Percentiles rank a stretch among this genome's conserved stretches.
These are phyloP conservation scores for Paraglomus occultum DNA, from an alignment of 192 early-diverging fungal genomes.

Conservation along the genomic window DNA sequence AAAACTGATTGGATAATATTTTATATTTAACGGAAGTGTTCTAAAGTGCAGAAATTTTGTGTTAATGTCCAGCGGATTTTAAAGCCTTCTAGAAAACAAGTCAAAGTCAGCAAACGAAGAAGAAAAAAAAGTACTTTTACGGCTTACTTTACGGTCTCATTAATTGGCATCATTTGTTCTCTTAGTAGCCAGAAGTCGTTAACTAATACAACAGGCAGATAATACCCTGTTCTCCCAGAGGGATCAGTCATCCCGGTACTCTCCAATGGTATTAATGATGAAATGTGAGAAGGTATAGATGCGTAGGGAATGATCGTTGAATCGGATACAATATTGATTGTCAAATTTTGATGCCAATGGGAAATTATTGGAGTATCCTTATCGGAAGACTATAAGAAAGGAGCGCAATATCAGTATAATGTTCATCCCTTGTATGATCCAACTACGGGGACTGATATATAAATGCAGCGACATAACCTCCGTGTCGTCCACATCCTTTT, in stretches of 20 bases:
- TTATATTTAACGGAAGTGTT: slow-evolving; percentile 63
- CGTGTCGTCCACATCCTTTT: slow-evolving; percentile 1
- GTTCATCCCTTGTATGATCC: slow-evolving; percentile 27
- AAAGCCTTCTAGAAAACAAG: no score
- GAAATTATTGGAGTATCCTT: slow-evolving; percentile 46
- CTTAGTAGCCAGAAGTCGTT: slow-evolving; percentile 84
- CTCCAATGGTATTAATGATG: slow-evolving; percentile 48
- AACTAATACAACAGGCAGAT: slow-evolving; percentile 65
- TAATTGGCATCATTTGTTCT: slow-evolving; percentile 67
- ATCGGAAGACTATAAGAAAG: no score
- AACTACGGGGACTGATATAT: no score
- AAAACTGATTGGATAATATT: slow-evolving; percentile 60
- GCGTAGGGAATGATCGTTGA: slow-evolving; percentile 44
- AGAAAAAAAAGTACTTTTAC: background rate
- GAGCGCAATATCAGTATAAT: background rate
- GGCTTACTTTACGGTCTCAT: slow-evolving; percentile 67
- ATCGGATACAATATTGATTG: slow-evolving; percentile 58
- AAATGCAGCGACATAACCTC: no score
- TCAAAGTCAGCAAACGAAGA: background rate
- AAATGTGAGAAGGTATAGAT: slow-evolving; percentile 50
- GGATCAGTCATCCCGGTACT: slow-evolving; percentile 32
- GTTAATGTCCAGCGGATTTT: no score
- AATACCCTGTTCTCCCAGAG: slow-evolving; percentile 47
- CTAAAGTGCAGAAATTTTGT: slow-evolving; percentile 31
- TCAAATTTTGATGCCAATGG: slow-evolving; percentile 81